A percentile compares a stretch with the other conserved stretches of the same genome.
Conservation (phyloP, 139 green algal genomes). For the Mesostigma viride region DNA sequence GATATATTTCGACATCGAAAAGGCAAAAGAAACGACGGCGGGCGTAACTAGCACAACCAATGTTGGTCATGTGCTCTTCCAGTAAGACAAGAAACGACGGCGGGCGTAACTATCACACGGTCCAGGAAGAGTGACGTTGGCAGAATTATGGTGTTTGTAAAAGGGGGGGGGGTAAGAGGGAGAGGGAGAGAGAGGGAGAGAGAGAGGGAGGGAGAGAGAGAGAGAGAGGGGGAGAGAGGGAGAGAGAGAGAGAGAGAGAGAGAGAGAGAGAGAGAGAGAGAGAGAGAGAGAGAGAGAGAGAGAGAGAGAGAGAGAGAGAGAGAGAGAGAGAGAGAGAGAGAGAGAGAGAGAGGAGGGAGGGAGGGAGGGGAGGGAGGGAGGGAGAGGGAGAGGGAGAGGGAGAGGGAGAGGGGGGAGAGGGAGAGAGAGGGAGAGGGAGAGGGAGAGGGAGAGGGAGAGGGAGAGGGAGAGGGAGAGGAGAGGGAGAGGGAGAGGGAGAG, state of each 20-base stretch:
- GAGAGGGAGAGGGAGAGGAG: neutral
- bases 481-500: neutral
- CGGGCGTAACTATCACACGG: no score
- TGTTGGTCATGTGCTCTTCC: no score
- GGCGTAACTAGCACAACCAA: no score
- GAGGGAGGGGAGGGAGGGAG: neutral
- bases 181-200: neutral
- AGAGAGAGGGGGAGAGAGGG: neutral
- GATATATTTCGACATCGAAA: no score
- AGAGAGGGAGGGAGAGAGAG: neutral
- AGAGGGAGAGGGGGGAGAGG: neutral
- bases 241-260: neutral
- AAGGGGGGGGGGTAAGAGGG: no score
- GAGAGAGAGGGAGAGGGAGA: neutral
- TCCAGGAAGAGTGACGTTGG: no score
- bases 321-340: neutral
- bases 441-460: neutral
- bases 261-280: neutral
- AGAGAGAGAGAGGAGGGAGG: neutral
- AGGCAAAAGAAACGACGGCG: no score
- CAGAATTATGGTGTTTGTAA: no score
- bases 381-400: slow-evolving; percentile 10
- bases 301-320: neutral
- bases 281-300: neutral
- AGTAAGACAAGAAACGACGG: no score